These are phyloP conservation scores for Boletus huronensis DNA, from an alignment of 768 basidiomycete species.

Conservation along the genomic window DNA sequence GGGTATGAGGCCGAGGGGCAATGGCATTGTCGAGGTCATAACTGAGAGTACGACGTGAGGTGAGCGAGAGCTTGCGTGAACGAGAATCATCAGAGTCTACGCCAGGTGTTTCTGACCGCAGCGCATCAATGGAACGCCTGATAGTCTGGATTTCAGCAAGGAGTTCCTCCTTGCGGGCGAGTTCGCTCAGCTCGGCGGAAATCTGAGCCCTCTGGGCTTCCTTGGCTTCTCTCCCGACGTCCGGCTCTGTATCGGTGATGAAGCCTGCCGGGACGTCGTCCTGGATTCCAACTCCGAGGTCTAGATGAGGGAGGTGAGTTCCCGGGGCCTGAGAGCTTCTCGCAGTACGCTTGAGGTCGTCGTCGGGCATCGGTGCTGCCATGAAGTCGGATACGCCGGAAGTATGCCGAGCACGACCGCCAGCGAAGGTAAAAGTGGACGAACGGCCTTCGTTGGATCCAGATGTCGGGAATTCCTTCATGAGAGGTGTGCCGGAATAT, in stretches of 20 bases:
- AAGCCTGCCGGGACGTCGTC: slow-evolving; percentile 71
- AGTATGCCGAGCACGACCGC: slow-evolving; percentile 52
- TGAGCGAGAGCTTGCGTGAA: slow-evolving; percentile 61
- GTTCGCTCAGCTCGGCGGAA: slow-evolving; percentile 45
- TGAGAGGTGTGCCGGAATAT: slow-evolving; percentile 59
- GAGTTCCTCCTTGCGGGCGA: slow-evolving; percentile 67
- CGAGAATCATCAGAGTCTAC: slow-evolving; percentile 48
- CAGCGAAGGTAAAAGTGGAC: slow-evolving; percentile 50
- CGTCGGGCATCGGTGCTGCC: slow-evolving; percentile 57
- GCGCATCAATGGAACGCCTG: slow-evolving; percentile 70
- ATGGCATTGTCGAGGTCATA: slow-evolving; percentile 58
- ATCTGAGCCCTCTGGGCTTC: slow-evolving; percentile 35
- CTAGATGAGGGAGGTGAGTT: slow-evolving; percentile 63
- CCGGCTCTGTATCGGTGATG: slow-evolving; percentile 46
- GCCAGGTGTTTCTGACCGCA: slow-evolving; percentile 66
- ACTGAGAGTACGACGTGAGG: slow-evolving; percentile 67
- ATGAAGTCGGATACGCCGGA: slow-evolving; percentile 76
- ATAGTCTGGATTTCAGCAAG: slow-evolving; percentile 77
- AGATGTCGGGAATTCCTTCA: slow-evolving; percentile 57
- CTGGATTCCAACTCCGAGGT: slow-evolving; percentile 72
- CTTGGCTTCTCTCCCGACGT: slow-evolving; percentile 28
- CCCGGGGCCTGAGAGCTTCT: slow-evolving; percentile 46
- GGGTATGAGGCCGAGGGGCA: slow-evolving; percentile 53
- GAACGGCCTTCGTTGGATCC: slow-evolving; percentile 43
- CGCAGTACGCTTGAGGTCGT: slow-evolving; percentile 53